Evolutionary conservation across 1,284 basidiomycete species (phyloP), one percentile per base, ranked within the genome.

Genomic region (Ganoderma leucocontextum): DNA sequence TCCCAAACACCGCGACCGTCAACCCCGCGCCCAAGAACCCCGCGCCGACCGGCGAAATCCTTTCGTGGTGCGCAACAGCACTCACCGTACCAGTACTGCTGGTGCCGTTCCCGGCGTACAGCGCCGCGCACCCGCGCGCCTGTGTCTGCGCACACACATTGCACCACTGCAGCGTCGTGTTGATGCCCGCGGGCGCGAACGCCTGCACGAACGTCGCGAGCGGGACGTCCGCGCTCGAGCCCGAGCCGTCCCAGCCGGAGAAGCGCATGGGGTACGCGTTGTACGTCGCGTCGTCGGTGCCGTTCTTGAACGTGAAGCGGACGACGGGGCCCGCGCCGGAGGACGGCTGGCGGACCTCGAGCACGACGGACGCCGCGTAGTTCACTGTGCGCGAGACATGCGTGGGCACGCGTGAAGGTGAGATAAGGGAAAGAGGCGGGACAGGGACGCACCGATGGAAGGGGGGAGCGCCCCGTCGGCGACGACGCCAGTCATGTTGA

Each of bases 1-100:
- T 71, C 33, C 83, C 72, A 44, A 81, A 76, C 13, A 88, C 82
- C 9, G 80, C 84, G 36, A 87, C 74, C 36, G 86, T 85, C 69
- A 91, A 73, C 7, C 88, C 87, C 1, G 90, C 90, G 35, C 90
- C 90, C 12, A 91, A 78, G 79, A 90, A 89, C 0, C 90, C 90
- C 38, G 90, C 89, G 17, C 87, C 89, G 12, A 90, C 84, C 0
- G 83, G 85, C 70, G 82, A 84, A 72, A 90, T 85, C 47, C 70
- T 66, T 44, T 74, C 78, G 42, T 84, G 80, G 62, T 81, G 79
- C 67, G 74, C 67, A 29, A 78, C 77, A 22, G 74, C 75, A 12
- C 47, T 12, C 19, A 38, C 55, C 29, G 29, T 2, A 29, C 29
- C 29, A 29, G 29, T 29, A 9, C 17, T 22, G 4, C 75, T 71